A percentile compares a stretch with the other conserved stretches of the same genome.
Evolutionary conservation across 176 grass and related monocot species (phyloP).

Genomic region (Oryza meridionalis): DNA sequence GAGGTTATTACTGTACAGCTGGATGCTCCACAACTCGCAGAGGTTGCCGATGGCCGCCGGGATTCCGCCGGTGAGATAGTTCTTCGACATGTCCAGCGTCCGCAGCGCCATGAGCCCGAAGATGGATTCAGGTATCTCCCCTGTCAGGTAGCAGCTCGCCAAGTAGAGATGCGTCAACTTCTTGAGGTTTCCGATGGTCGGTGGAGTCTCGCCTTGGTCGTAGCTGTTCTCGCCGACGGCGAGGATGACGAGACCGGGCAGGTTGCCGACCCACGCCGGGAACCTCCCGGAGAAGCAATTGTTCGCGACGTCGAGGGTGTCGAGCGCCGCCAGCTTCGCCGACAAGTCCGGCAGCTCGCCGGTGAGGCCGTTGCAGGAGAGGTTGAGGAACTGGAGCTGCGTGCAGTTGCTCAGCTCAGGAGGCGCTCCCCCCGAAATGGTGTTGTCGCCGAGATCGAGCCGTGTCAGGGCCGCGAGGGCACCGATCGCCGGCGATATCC

Average conservation of each 20-base stretch:
- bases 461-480: constrained; percentile 25
- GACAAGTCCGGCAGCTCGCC: constrained; percentile 69
- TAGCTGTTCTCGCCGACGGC: constrained; percentile 59
- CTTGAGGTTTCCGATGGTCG: constrained; percentile 68
- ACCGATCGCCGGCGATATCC: constrained; percentile 60
- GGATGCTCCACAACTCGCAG: constrained; percentile 59
- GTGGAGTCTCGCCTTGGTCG: constrained; percentile 51
- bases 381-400: constrained; percentile 63
- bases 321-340: constrained; percentile 27
- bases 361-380: constrained; percentile 58
- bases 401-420: constrained; percentile 53
- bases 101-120: constrained; percentile 55
- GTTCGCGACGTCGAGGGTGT: constrained; percentile 55
- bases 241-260: constrained; percentile 47
- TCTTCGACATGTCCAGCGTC: constrained; percentile 73
- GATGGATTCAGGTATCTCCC: constrained; percentile 60
- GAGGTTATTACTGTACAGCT: constrained; percentile 76
- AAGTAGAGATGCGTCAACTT: constrained; percentile 79
- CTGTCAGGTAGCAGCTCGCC: constrained; percentile 49
- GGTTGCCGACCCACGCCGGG: constrained; percentile 55
- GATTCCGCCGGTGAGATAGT: constrained; percentile 54
- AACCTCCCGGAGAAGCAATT: constrained; percentile 56
- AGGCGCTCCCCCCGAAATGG: constrained; percentile 48
- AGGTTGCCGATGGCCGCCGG: constrained; percentile 62
- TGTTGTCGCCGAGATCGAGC: constrained; percentile 64